Base-by-base conservation (phyloP, 2,329 filamentous ascomycete genomes). In the Stagonosporopsis tanaceti region DNA sequence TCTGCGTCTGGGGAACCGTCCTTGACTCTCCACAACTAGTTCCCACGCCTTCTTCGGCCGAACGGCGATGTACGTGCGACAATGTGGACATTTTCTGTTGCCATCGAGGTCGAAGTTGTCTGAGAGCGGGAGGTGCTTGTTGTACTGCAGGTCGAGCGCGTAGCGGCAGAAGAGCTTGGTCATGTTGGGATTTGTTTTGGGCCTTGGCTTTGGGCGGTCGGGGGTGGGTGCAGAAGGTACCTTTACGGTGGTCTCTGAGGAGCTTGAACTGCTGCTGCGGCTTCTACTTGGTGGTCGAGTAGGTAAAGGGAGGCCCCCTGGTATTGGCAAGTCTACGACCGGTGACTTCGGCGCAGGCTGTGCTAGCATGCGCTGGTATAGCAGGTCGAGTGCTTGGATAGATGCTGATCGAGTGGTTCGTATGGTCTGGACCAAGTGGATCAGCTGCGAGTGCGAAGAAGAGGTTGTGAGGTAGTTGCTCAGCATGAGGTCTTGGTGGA, bases 41-140 rank as follows among this genome's bases (percentile, higher is more conserved):
- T 75, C 71, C 73, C 73, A 76, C 0, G 69, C 68, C 42, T 69
- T 71, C 12, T 62, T 65, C 0, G 65, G 62, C 8, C 62, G 62
- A 2, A 61, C 62, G 2, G 66, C 34, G 3, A 74, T 59, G 15
- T 66, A 51, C 2, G 59, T 57, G 14, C 61, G 60, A 37, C 73
- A 76, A 46, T 58, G 72, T 0, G 72, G 73, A 52, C 73, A 76
- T 11, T 59, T 57, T 12, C 61, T 65, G 30, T 67, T 57, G 11
- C 71, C 71, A 2, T 64, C 61, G 1, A 47, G 17, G 17, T 61
- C 61, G 62, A 68, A 76, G 42, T 61, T 58, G 30, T 69, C 55
- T 6, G 66, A 58, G 2, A 76, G 56, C 2, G 70, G 67, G 8
- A 70, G 62, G 11, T 51, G 44, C 0, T 51, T 34, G 40, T 65